These are phyloP conservation scores for Nakazawaea molendinolei DNA, from an alignment of 805 yeast species.

Conservation along the genomic window DNA sequence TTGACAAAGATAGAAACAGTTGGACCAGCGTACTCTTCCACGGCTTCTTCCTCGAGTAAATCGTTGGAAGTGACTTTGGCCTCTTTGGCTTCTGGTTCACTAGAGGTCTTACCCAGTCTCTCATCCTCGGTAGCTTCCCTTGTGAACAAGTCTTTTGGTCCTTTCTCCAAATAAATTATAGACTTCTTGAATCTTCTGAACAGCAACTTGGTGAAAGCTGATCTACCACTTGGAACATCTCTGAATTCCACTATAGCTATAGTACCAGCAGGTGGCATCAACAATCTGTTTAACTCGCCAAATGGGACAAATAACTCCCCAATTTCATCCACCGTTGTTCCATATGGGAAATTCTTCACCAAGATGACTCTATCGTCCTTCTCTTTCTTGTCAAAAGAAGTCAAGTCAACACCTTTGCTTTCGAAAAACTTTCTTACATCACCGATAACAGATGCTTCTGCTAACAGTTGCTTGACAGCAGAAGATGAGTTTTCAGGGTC, in stretches of 20 bases:
- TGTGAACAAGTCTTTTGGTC: constrained; percentile 76
- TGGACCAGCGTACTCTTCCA: constrained; percentile 51
- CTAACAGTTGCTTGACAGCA: constrained; percentile 94
- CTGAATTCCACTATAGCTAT: constrained; percentile 90
- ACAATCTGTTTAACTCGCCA: constrained; percentile 72
- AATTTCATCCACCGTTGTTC: constrained; percentile 74
- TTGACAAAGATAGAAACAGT: constrained; percentile 87
- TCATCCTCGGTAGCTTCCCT: constrained; percentile 43
- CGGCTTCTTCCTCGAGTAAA: constrained; percentile 28
- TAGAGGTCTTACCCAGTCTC: constrained; percentile 20
- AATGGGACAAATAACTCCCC: constrained; percentile 73
- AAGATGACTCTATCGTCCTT: constrained; percentile 76
- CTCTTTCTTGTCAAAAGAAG: constrained; percentile 58
- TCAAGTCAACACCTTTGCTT: constrained; percentile 75
- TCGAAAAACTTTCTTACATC: constrained; percentile 87
- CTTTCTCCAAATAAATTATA: constrained; percentile 86
- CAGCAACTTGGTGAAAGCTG: constrained; percentile 83
- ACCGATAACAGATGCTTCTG: constrained; percentile 93
- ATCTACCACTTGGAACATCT: constrained; percentile 76
- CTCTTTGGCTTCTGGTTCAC: constrained; percentile 33
- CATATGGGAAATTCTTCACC: constrained; percentile 87
- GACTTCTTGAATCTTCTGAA: constrained; percentile 84
- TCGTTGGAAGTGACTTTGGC: constrained; percentile 40
- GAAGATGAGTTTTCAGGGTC: constrained; percentile 83
- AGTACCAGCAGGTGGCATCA: constrained; percentile 96